Evolutionary conservation across 805 yeast genomes (phyloP).

Genomic region (Candida morakotiae): DNA sequence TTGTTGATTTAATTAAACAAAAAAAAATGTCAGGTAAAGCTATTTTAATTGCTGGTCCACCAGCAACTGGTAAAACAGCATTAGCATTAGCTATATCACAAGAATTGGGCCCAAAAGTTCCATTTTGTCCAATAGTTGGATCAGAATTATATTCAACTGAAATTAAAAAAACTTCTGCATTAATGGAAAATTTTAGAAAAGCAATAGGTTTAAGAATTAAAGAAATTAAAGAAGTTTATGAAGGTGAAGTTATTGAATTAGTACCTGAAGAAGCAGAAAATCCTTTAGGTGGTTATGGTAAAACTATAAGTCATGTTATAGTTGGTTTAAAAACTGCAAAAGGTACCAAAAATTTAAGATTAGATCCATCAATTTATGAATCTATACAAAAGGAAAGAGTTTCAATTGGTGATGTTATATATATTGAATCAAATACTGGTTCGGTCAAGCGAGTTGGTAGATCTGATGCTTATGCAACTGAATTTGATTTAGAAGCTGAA

Average conservation of each 20-base stretch:
- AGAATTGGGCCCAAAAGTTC: constrained; percentile 94
- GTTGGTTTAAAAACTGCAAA: constrained; percentile 91
- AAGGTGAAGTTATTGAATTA: constrained; percentile 95
- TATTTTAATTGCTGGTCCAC: constrained; percentile 93
- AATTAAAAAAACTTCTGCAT: constrained; percentile 91
- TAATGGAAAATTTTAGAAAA: constrained; percentile 94
- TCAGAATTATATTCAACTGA: constrained; percentile 93
- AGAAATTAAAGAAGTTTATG: constrained; percentile 96
- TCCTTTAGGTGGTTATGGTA: constrained; percentile 97
- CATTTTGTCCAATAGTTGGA: constrained; percentile 96
- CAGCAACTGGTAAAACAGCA: constrained; percentile 98
- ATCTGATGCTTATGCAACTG: constrained; percentile 98
- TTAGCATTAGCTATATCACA: constrained; percentile 94
- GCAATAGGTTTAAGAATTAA: constrained; percentile 95
- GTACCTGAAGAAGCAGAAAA: constrained; percentile 96
- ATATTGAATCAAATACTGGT: constrained; percentile 96
- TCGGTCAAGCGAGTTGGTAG: constrained; percentile 96
- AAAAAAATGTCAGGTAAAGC: constrained; percentile 95
- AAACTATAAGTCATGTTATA: constrained; percentile 89
- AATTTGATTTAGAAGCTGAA: constrained; percentile 96
- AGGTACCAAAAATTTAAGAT: constrained; percentile 82
- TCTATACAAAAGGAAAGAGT: constrained; percentile 93
- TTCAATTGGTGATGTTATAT: constrained; percentile 92
- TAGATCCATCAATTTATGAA: constrained; percentile 92
- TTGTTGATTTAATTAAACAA: constrained; percentile 88